Evolutionary conservation across 1,139 yeast species (phyloP).

Genomic region (Hemisphaericaspora subhashii): DNA sequence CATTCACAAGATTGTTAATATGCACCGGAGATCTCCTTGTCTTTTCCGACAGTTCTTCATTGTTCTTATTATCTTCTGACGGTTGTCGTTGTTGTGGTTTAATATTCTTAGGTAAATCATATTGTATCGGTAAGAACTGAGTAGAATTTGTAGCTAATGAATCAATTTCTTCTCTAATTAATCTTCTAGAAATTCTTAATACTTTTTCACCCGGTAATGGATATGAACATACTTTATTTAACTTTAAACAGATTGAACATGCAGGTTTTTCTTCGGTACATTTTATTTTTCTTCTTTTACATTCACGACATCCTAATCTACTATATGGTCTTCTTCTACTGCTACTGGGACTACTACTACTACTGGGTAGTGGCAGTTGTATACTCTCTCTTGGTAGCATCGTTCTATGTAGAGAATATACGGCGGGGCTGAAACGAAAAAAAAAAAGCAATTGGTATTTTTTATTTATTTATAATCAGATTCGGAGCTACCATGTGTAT

Average conservation of each 20-base stretch:
- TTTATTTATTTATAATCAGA: too few species aligned
- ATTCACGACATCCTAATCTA: constrained; percentile 26
- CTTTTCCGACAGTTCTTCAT: background rate
- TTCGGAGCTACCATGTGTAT: background rate
- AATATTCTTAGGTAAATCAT: constrained; percentile 12
- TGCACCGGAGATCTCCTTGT: constrained; percentile 8
- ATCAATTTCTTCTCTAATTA: constrained; percentile 14
- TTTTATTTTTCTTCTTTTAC: constrained; percentile 29
- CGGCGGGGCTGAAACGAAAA: too few species aligned
- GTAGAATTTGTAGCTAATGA: constrained; percentile 11
- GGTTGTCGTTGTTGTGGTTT: background rate
- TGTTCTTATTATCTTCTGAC: background rate
- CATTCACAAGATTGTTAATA: constrained; percentile 12
- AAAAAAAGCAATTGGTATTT: too few species aligned
- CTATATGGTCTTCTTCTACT: constrained; percentile 10
- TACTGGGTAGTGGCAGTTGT: too few species aligned
- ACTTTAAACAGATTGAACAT: constrained; percentile 39
- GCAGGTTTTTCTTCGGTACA: constrained; percentile 55
- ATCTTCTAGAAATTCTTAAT: constrained; percentile 13
- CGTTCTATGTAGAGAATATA: too few species aligned
- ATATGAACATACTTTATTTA: constrained; percentile 24
- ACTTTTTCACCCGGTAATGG: constrained; percentile 25
- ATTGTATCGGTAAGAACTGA: constrained; percentile 15
- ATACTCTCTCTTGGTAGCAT: too few species aligned
- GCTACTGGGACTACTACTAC: background rate